Evolutionary conservation across 768 basidiomycete species (phyloP).

Genomic region (Mycena alexandri): DNA sequence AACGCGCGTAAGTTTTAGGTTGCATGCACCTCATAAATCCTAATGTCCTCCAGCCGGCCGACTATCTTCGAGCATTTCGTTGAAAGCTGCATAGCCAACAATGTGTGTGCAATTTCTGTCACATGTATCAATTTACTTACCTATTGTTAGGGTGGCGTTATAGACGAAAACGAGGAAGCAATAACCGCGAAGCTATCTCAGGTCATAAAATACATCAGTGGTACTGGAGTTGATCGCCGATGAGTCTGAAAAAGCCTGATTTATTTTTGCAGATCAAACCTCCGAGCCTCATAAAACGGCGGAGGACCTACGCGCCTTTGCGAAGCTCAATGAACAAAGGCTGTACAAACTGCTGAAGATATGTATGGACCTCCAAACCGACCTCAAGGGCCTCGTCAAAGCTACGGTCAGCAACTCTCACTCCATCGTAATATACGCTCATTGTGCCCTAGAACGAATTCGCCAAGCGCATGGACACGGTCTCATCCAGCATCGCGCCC

Average conservation of each 20-base stretch:
- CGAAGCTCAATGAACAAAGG: conserved; percentile 86
- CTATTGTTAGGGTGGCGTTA: conserved; percentile 82
- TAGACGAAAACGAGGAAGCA: conserved; percentile 84
- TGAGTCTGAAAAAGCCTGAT: conserved; percentile 13
- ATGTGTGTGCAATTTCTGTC: conserved; percentile 65
- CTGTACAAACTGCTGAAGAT: conserved; percentile 88
- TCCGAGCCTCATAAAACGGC: conserved; percentile 79
- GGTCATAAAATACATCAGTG: conserved; percentile 69
- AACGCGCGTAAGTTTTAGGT: conserved; percentile 63
- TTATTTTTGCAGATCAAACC: conserved; percentile 54
- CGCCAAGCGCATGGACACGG: conserved; percentile 78
- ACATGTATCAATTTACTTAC: conserved; percentile 15
- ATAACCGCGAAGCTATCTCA: conserved; percentile 66
- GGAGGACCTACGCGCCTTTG: conserved; percentile 87
- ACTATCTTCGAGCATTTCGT: conserved; percentile 78
- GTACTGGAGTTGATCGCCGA: conserved; percentile 54
- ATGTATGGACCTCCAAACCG: conserved; percentile 86
- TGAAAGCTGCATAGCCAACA: conserved; percentile 81
- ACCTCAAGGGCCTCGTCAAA: conserved; percentile 85
- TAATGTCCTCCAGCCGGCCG: conserved; percentile 65
- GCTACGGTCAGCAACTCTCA: conserved; percentile 65
- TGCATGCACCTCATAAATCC: neutral
- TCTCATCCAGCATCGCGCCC: conserved; percentile 65
- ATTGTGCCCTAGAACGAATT: conserved; percentile 75
- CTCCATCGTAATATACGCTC: neutral